These are phyloP conservation scores for Naematelia aurantialba DNA, from an alignment of 768 basidiomycete genomes.

Conservation along the genomic window DNA sequence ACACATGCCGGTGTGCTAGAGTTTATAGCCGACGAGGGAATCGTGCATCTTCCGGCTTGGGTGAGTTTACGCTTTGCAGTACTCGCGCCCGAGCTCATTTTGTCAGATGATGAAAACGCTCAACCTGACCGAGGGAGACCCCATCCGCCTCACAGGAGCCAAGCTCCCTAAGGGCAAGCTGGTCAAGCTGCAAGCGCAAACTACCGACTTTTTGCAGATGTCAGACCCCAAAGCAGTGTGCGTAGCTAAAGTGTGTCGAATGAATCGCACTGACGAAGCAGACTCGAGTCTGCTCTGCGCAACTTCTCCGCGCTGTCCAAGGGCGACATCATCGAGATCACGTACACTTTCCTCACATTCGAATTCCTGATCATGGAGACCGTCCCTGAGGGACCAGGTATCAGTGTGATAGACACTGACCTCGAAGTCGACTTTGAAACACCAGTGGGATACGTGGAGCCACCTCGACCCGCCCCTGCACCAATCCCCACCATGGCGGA, in stretches of 20 bases:
- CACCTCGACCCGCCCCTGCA: constrained; percentile 74
- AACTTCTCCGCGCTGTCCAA: constrained; percentile 89
- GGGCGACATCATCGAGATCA: constrained; percentile 96
- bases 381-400: constrained; percentile 77
- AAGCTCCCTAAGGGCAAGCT: constrained; percentile 87
- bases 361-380: constrained; percentile 91
- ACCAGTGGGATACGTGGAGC: constrained; percentile 81
- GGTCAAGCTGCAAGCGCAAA: constrained; percentile 95
- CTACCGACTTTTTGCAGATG: constrained; percentile 90
- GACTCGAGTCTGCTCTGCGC: constrained; percentile 88
- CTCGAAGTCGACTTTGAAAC: constrained; percentile 96
- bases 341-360: constrained; percentile 93
- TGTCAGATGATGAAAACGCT: constrained; percentile 90
- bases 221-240: constrained; percentile 98
- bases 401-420: constrained; percentile 88
- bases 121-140: constrained; percentile 87
- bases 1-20: constrained; percentile 98
- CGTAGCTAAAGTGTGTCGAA: constrained; percentile 47
- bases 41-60: constrained; percentile 95
- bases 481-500: constrained; percentile 89
- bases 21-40: constrained; percentile 95
- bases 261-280: constrained; percentile 47
- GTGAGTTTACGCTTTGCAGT: constrained; percentile 39
- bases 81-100: constrained; percentile 17
- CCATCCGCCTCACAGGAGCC: constrained; percentile 84